Conservation (phyloP, 1,139 yeast species). For the Pichia sp. region DNA sequence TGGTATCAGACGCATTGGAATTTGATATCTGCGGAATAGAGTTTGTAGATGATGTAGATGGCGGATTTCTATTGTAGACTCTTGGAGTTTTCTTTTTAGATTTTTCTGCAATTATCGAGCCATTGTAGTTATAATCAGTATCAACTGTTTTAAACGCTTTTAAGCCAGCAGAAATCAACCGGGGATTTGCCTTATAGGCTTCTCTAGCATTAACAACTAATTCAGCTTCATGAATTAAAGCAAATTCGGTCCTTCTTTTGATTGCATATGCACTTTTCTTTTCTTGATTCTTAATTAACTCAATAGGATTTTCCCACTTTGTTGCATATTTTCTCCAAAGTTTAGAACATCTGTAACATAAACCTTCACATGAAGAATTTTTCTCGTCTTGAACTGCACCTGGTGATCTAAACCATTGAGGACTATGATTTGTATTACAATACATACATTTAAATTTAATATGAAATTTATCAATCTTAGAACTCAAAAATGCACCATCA, state of each 20-base stretch:
- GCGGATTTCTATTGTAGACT: neutral
- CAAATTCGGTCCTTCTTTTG: constrained; percentile 63
- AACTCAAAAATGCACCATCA: constrained; percentile 61
- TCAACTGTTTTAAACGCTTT: constrained; percentile 15
- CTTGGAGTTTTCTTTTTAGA: neutral
- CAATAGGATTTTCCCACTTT: constrained; percentile 79
- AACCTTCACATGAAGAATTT: constrained; percentile 36
- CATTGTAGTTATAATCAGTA: constrained; percentile 7
- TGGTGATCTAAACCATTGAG: constrained; percentile 67
- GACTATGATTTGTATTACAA: constrained; percentile 49
- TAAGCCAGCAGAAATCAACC: constrained; percentile 4
- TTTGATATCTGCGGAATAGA: neutral
- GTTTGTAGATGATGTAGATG: neutral
- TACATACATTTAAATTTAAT: constrained; percentile 53
- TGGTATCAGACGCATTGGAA: neutral
- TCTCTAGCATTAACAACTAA: constrained; percentile 49
- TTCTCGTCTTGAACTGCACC: constrained; percentile 36
- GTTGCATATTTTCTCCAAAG: constrained; percentile 90
- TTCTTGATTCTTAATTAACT: constrained; percentile 48
- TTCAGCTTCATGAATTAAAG: constrained; percentile 60
- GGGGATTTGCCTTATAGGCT: constrained; percentile 20
- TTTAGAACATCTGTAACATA: constrained; percentile 82
- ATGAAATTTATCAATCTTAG: constrained; percentile 35
- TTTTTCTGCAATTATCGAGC: neutral
- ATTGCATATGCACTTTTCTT: constrained; percentile 44